phyloP scores from a whole-genome alignment of 2,329 filamentous ascomycete species.

The Aspergillus flavus region DNA sequence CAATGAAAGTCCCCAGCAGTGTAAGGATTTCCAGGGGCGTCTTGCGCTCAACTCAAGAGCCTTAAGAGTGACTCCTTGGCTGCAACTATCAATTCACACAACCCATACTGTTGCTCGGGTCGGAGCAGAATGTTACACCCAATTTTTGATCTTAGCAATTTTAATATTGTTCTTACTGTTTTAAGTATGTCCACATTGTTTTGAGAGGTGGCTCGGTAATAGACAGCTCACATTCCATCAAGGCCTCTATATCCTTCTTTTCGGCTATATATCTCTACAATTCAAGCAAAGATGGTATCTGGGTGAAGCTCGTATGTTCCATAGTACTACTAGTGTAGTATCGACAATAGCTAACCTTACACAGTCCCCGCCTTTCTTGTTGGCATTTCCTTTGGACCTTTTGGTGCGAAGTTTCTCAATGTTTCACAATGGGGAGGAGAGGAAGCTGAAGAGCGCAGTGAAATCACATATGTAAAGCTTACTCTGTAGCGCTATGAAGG shows the following conservation, averaged over 20 bases:
- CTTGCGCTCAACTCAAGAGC: not conserved
- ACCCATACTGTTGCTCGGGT: not conserved
- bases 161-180: slow-evolving; percentile 39
- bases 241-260: slow-evolving; percentile 38
- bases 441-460: slow-evolving; percentile 35
- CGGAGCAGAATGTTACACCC: slow-evolving; percentile 36
- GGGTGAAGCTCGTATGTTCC: slow-evolving; percentile 41
- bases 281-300: slow-evolving; percentile 44
- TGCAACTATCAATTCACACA: not conserved
- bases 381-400: slow-evolving; percentile 58
- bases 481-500: not conserved
- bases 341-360: slow-evolving; percentile 5
- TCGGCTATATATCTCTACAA: slow-evolving; percentile 39
- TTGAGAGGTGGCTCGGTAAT: not conserved
- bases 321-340: not conserved
- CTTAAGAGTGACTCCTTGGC: not conserved
- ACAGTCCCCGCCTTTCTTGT: slow-evolving; percentile 59
- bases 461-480: slow-evolving; percentile 45
- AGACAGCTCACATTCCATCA: slow-evolving; percentile 10
- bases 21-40: not conserved
- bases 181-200: slow-evolving; percentile 27
- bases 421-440: slow-evolving; percentile 41
- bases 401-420: slow-evolving; percentile 57
- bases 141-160: slow-evolving; percentile 36
- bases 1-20: not conserved